These are phyloP conservation scores for Fusarium sacchari DNA, from an alignment of 2,329 filamentous ascomycete species.

Conservation along the genomic window DNA sequence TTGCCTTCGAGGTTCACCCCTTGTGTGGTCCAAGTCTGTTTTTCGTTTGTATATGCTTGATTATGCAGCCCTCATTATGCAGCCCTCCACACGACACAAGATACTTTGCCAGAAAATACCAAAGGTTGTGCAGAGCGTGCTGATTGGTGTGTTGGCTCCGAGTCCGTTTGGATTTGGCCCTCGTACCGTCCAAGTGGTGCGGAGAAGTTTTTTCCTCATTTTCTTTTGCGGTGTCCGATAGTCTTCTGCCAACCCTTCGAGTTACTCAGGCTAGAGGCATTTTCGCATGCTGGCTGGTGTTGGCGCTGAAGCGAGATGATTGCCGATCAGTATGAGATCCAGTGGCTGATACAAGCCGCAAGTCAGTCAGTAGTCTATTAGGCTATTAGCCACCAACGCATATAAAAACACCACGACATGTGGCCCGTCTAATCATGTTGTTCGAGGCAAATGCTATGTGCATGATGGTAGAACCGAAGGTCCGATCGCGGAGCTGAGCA, in stretches of 20 bases:
- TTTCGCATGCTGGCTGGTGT: slow-evolving; percentile 7
- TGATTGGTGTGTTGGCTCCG: slow-evolving; percentile 29
- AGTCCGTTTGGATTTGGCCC: not conserved
- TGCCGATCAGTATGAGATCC: slow-evolving; percentile 9
- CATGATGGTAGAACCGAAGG: not conserved
- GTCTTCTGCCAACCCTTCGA: slow-evolving; percentile 15
- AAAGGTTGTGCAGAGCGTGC: not conserved
- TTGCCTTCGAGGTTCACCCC: slow-evolving; percentile 19
- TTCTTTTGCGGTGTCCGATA: slow-evolving; percentile 5
- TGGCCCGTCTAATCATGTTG: not conserved
- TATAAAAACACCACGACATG: not conserved
- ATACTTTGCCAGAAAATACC: slow-evolving; percentile 21
- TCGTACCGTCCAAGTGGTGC: slow-evolving; percentile 12
- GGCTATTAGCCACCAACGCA: not conserved
- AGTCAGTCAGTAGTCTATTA: not conserved
- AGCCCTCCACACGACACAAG: slow-evolving; percentile 31
- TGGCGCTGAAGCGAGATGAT: slow-evolving; percentile 8
- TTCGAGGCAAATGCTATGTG: not conserved
- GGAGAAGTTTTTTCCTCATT: slow-evolving; percentile 4
- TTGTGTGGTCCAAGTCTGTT: slow-evolving; percentile 17
- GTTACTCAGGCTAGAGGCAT: not conserved
- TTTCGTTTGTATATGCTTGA: slow-evolving; percentile 20
- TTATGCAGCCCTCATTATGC: slow-evolving; percentile 31
- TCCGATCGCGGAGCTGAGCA: slow-evolving; percentile 32
- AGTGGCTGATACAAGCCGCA: slow-evolving; percentile 9